phyloP scores from a whole-genome alignment of 352 stramenopile genomes.

The Globisporangium spinosum region DNA sequence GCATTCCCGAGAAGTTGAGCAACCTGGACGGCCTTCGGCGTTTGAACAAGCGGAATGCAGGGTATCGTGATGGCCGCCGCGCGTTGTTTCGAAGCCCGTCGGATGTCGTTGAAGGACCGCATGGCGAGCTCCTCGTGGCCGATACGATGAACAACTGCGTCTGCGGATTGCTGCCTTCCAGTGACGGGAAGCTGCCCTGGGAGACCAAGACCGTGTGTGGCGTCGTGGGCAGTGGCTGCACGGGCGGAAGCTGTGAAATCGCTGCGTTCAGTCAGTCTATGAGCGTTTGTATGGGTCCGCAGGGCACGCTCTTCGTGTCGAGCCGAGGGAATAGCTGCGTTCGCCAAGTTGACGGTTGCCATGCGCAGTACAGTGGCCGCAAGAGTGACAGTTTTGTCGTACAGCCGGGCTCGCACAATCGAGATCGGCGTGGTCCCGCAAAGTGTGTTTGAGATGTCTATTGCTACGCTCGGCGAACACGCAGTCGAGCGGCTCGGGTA shows the following conservation, averaged over 20 bases:
- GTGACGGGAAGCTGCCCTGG: slow-evolving; percentile 18
- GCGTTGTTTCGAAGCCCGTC: slow-evolving; percentile 44
- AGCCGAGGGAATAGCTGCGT: slow-evolving; percentile 44
- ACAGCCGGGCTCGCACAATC: slow-evolving; percentile 42
- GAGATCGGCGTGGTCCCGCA: slow-evolving; percentile 22
- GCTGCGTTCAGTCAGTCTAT: slow-evolving; percentile 39
- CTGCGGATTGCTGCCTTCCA: slow-evolving; percentile 25
- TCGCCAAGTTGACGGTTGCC: slow-evolving; percentile 33
- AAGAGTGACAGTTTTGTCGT: slow-evolving; percentile 21
- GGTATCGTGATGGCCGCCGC: slow-evolving; percentile 28
- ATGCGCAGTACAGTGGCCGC: slow-evolving; percentile 10
- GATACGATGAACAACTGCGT: slow-evolving; percentile 67
- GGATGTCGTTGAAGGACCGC: slow-evolving; percentile 24
- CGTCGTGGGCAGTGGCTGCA: slow-evolving; percentile 22
- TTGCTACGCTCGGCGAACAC: background rate
- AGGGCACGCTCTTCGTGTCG: slow-evolving; percentile 36
- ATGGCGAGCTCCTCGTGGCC: slow-evolving; percentile 37
- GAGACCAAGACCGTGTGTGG: slow-evolving; percentile 31
- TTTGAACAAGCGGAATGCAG: slow-evolving; percentile 19
- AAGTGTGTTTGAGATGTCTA: slow-evolving; percentile 7
- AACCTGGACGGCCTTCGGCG: slow-evolving; percentile 8
- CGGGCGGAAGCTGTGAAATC: slow-evolving; percentile 29
- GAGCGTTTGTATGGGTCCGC: slow-evolving; percentile 26
- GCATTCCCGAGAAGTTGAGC: slow-evolving; percentile 2
- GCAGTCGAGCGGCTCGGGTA: slow-evolving; percentile 13